These are phyloP conservation scores for Trichoderma simmonsii DNA, from an alignment of 2,329 filamentous ascomycete species.

Conservation along the genomic window DNA sequence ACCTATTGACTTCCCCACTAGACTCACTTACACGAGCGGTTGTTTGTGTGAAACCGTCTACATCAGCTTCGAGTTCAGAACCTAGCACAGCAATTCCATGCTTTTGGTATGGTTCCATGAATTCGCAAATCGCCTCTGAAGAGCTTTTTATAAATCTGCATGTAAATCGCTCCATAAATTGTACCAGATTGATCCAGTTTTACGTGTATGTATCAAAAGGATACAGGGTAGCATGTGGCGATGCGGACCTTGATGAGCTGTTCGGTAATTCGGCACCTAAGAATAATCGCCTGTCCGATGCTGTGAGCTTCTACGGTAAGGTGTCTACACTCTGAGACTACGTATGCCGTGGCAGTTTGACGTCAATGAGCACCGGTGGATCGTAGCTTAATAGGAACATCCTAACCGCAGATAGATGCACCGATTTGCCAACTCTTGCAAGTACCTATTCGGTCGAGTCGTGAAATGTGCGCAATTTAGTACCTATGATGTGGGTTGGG, in stretches of 20 bases:
- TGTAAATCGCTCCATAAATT: not conserved
- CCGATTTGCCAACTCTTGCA: not conserved
- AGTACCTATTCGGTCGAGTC: no score
- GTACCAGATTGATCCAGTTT: not conserved
- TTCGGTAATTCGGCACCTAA: no score
- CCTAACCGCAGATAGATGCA: not conserved
- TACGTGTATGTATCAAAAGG: accelerated
- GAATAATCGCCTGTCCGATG: no score
- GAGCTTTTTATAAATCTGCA: not conserved
- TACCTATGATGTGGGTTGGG: not conserved
- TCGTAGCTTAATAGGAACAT: not conserved
- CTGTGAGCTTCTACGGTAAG: no score
- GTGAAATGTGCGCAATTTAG: not conserved
- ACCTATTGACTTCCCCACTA: accelerated
- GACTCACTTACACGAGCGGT: no score
- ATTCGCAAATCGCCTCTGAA: accelerated
- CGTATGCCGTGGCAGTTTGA: not conserved
- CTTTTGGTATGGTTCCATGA: not conserved
- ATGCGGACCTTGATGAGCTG: not conserved
- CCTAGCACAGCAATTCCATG: not conserved
- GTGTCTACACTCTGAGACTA: no score
- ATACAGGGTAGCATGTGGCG: not conserved
- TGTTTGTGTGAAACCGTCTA: no score
- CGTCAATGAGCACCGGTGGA: accelerated
- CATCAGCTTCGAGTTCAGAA: no score